Evolutionary conservation across 768 basidiomycete genomes (phyloP).

Genomic region (Naganishia vishniacii): DNA sequence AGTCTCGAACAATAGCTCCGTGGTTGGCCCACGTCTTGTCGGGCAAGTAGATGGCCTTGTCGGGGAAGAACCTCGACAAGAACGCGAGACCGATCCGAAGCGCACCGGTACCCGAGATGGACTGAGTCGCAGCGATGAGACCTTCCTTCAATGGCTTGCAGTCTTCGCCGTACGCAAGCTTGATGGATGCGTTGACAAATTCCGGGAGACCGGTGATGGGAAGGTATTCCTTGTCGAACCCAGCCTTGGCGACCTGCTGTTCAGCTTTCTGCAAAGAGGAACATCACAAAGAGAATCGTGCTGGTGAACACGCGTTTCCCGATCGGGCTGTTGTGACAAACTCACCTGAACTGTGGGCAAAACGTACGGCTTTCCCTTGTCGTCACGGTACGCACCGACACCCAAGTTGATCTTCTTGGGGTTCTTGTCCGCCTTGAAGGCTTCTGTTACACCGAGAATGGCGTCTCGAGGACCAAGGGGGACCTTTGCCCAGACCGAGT

Average conservation of each 20-base stretch:
- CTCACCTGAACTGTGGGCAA: constrained; percentile 81
- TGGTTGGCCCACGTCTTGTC: constrained; percentile 96
- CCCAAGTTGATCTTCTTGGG: constrained; percentile 94
- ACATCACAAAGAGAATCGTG: neutral
- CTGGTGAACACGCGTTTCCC: neutral
- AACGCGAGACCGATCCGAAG: constrained; percentile 92
- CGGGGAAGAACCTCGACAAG: constrained; percentile 52
- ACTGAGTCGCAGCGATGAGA: constrained; percentile 72
- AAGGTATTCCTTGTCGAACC: constrained; percentile 91
- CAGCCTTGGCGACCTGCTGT: constrained; percentile 60
- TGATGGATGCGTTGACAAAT: constrained; percentile 78
- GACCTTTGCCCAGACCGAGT: constrained; percentile 42
- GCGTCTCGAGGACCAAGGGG: constrained; percentile 32
- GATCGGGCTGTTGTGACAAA: neutral
- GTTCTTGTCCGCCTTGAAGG: constrained; percentile 91
- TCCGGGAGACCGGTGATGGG: constrained; percentile 84
- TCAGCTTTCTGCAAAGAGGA: constrained; percentile 28
- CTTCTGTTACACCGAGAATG: constrained; percentile 64
- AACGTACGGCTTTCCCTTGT: constrained; percentile 89
- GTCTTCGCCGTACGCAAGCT: constrained; percentile 80
- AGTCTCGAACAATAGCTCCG: constrained; percentile 81
- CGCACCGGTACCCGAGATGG: constrained; percentile 96
- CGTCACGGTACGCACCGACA: constrained; percentile 80
- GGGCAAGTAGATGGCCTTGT: constrained; percentile 74
- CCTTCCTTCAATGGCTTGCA: constrained; percentile 64